phyloP scores from a whole-genome alignment of 1,284 basidiomycete species.

The Ceratobasidium sp. region DNA sequence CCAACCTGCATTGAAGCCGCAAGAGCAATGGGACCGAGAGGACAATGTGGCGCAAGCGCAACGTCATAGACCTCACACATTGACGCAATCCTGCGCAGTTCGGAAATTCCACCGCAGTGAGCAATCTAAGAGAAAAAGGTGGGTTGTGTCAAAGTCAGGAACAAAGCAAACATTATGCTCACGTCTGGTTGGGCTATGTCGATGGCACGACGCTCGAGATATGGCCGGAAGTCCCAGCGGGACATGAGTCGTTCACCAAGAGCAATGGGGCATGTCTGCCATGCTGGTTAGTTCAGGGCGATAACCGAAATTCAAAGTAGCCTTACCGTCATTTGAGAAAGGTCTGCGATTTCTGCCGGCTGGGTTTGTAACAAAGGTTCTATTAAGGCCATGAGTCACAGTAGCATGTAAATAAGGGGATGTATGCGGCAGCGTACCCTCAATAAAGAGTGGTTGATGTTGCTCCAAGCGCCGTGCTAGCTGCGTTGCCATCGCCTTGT shows the following conservation, averaged over 20 bases:
- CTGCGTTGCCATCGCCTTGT: slow-evolving; percentile 84
- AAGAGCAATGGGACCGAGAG: slow-evolving; percentile 78
- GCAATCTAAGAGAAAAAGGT: slow-evolving; percentile 62
- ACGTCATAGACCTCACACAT: slow-evolving; percentile 80
- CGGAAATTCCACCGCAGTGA: slow-evolving; percentile 81
- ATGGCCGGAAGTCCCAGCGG: slow-evolving; percentile 78
- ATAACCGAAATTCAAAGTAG: slow-evolving; percentile 59
- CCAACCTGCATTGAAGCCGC: slow-evolving; percentile 78
- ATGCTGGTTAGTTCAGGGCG: background rate
- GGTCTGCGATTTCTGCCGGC: slow-evolving; percentile 75
- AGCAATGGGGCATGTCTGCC: slow-evolving; percentile 73
- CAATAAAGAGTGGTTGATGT: slow-evolving; percentile 78
- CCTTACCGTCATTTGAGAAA: slow-evolving; percentile 61
- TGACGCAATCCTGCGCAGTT: slow-evolving; percentile 76
- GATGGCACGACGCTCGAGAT: slow-evolving; percentile 75
- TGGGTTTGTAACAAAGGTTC: slow-evolving; percentile 69
- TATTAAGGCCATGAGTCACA: slow-evolving; percentile 51
- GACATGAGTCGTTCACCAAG: slow-evolving; percentile 81
- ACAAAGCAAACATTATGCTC: slow-evolving; percentile 42
- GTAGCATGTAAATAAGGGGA: slow-evolving; percentile 57
- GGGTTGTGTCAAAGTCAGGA: background rate
- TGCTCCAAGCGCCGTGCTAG: slow-evolving; percentile 77
- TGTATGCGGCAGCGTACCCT: slow-evolving; percentile 59
- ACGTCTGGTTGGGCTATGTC: slow-evolving; percentile 85
- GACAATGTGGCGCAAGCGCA: slow-evolving; percentile 71